Evolutionary conservation across 2,329 filamentous ascomycete genomes (phyloP).

Genomic region (Trichoderma breve): DNA sequence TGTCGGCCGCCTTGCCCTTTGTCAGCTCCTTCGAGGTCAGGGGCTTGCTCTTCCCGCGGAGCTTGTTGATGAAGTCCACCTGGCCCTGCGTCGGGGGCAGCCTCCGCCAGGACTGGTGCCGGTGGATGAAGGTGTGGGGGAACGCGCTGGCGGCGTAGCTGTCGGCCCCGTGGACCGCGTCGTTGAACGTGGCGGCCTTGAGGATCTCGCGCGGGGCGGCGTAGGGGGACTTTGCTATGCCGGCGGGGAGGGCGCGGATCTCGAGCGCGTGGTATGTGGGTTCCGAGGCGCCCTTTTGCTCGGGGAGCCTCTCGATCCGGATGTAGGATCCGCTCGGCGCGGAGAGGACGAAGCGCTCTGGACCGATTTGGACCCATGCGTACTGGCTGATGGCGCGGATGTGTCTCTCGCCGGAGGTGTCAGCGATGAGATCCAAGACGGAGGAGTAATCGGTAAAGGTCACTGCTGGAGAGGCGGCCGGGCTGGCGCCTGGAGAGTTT

Average conservation of each 20-base stretch:
- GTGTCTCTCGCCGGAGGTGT: conserved; percentile 73
- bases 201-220: conserved; percentile 69
- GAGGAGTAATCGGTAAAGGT: conserved; percentile 89
- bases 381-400: conserved; percentile 73
- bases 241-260: conserved; percentile 46
- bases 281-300: conserved; percentile 26
- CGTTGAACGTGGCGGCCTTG: conserved; percentile 61
- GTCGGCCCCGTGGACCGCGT: conserved; percentile 82
- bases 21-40: conserved; percentile 59
- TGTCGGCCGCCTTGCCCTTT: conserved; percentile 80
- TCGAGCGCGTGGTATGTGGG: conserved; percentile 46
- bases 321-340: conserved; percentile 62
- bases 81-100: conserved; percentile 63
- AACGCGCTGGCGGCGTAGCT: conserved; percentile 70
- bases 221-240: conserved; percentile 56
- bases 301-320: conserved; percentile 45
- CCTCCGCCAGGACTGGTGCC: conserved; percentile 67
- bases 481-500: conserved; percentile 9
- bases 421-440: conserved; percentile 84
- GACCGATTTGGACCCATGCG: conserved; percentile 80
- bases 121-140: conserved; percentile 63
- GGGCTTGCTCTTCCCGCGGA: conserved; percentile 52
- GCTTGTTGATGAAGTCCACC: conserved; percentile 67
- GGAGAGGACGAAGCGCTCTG: conserved; percentile 67
- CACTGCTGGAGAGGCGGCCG: conserved; percentile 45